Base-by-base conservation (phyloP, 257 asterid genomes). In the Lavandula angustifolia region DNA sequence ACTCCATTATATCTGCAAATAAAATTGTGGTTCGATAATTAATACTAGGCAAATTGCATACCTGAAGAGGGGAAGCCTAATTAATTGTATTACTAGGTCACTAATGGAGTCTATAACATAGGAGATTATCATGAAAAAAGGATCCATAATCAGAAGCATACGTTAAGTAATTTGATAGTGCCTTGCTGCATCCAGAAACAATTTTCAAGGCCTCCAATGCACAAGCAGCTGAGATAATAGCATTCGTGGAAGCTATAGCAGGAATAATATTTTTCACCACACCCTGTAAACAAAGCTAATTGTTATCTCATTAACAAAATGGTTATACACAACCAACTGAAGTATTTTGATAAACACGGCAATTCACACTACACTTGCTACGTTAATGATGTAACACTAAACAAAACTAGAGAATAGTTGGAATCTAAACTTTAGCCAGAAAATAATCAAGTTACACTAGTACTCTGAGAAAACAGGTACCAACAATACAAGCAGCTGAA, bases 181-280 rank as follows among this genome's bases (percentile, higher is more conserved):
- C 64, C 75, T 87, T 90, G 90, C 96, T 90, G 84, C 97, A 94
- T 71, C 94, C 99, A 68, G 97, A 87, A 58, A 86, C 92, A 66
- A 94, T 74, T 82, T 94, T 94, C 87, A 94, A 79, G 80, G 99
- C 83, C 71, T 94, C 99, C 87, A 94, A 75, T 75, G 99, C 84
- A 78, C 99, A 94, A 17, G 96, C 91, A 66, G 96, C 96, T 41
- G 98, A 94, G 78, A 94, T 88, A 40, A 94, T 88, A 40, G 99
- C 99, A 69, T 90, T 94, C 32, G 98, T 90, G 40, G 99, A 94
- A 69, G 98, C 99, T 74, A 88, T 94, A 41, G 99, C 99, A 62
- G 98, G 99, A 77, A 94, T 90, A 17, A 94, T 94, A 78, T 90
- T 94, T 83, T 94, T 94, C 68, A 94, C 99, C 73, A 94, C 99